Evolutionary conservation across 1,284 basidiomycete species (phyloP), one percentile per base, ranked within the genome.

Genomic region (Trichosporon ovoides): DNA sequence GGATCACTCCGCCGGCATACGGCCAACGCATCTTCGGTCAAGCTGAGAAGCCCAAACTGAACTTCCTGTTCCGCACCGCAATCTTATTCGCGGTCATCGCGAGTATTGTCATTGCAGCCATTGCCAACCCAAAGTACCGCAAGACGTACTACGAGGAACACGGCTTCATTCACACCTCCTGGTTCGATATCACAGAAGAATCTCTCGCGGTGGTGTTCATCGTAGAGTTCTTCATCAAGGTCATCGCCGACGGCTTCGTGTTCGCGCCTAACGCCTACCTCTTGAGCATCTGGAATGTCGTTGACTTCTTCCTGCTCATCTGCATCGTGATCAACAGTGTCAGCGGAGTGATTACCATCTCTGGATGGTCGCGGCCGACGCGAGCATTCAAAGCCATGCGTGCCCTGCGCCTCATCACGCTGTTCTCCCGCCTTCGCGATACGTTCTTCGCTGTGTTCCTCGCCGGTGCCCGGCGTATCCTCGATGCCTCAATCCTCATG

Each of bases 211-310:
- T 87, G 33, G 79, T 87, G 7, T 87, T 98, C 38, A 76, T 96
- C 52, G 64, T 87, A 55, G 95, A 98, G 73, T 93, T 95, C 65
- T 61, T 88, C 62, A 85, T 97, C 84, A 78, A 98, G 78, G 80
- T 96, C 68, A 80, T 93, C 50, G 95, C 95, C 0, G 95, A 98
- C 68, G 95, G 95, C 0, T 88, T 94, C 72, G 68, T 87, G 14
- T 94, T 96, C 77, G 88, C 93, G 0, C 95, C 95, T 0, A 98
- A 97, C 68, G 92, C 93, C 0, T 98, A 98, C 71, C 77, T 97
- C 33, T 84, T 87, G 16, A 91, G 88, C 61, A 85, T 93, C 13
- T 98, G 94, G 92, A 98, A 98, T 72, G 76, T 88, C 61, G 80
- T 98, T 57, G 95, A 98, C 77, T 86, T 96, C 64, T 78, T 92